Base-by-base conservation (phyloP, 768 basidiomycete genomes). In the Termitomyces sp. region DNA sequence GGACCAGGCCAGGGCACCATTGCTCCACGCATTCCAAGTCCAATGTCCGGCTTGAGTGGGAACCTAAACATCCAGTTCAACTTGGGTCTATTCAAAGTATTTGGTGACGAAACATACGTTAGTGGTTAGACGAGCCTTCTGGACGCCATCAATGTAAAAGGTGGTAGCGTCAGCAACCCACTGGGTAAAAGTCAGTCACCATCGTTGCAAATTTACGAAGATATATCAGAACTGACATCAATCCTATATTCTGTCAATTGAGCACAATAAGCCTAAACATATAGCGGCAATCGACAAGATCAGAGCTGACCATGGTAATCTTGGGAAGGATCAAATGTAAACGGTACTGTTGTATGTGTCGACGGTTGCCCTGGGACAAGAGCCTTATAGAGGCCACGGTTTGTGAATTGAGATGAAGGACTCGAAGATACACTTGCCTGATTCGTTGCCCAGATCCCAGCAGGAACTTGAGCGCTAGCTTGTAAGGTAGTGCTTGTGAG, bases 1-100 rank as follows among this genome's bases (percentile, higher is more conserved):
- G 15, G 72, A 73, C 72, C 72, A 73, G 51, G 57, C 54, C 9
- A 65, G 64, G 51, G 69, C 67, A 24, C 71, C 72, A 53, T 61
- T 70, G 57, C 70, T 71, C 71, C 71, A 71, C 17, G 60, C 59
- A 55, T 73, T 73, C 71, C 71, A 71, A 26, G 71, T 61, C 68
- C 68, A 71, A 38, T 54, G 62, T 3, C 66, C 69, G 22, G 65
- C 61, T 32, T 59, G 52, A 6, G 64, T 65, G 2, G 72, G 70
- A 28, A 71, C 65, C 70, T 73, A 46, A 28, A 42, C 15, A 3
- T 14, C 15, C 11, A 37, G 14, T 35, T 35, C 15, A 50, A 24
- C 7, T 8, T 15, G 2, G 22, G 37, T 38, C 19, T 11, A 38
- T 26, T 26, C 17, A 12, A 38, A 19, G 24, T 19, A 11, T 38